phyloP scores from a whole-genome alignment of 768 basidiomycete species.

The Lactifluus echinatus region DNA sequence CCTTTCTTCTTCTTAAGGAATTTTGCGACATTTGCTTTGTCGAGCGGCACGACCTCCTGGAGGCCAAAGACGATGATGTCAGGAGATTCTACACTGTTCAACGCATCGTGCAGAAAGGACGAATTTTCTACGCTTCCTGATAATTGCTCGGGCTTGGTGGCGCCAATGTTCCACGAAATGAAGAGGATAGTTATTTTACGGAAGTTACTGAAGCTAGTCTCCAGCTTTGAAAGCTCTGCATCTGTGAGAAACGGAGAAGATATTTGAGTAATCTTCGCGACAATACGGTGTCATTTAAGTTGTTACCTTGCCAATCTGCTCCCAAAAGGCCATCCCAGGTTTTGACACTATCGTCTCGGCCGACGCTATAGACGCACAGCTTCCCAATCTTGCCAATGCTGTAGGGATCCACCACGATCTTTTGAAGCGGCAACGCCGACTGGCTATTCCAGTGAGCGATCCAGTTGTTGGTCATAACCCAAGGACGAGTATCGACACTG shows the following conservation, averaged over 20 bases:
- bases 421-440: constrained; percentile 44
- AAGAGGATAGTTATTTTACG: constrained; percentile 69
- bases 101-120: constrained; percentile 69
- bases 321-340: constrained; percentile 90
- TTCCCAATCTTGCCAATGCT: constrained; percentile 62
- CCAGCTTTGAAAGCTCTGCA: constrained; percentile 63
- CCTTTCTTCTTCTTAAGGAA: constrained; percentile 69
- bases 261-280: neutral
- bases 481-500: constrained; percentile 65
- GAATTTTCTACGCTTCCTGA: constrained; percentile 58
- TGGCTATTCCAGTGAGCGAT: constrained; percentile 51
- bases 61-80: constrained; percentile 93
- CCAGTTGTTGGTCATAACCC: constrained; percentile 86
- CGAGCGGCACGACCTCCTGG: constrained; percentile 96
- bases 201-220: constrained; percentile 71
- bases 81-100: constrained; percentile 63
- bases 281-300: neutral
- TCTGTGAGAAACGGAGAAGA: constrained; percentile 36
- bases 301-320: constrained; percentile 80
- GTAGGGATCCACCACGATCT: constrained; percentile 60
- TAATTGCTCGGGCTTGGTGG: constrained; percentile 73
- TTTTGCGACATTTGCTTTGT: constrained; percentile 89
- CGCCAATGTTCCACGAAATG: constrained; percentile 90
- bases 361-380: constrained; percentile 67
- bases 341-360: constrained; percentile 60